A percentile compares a stretch with the other conserved stretches of the same genome.
phyloP scores from a whole-genome alignment of 768 basidiomycete species.

The Kwoniella dendrophila region DNA sequence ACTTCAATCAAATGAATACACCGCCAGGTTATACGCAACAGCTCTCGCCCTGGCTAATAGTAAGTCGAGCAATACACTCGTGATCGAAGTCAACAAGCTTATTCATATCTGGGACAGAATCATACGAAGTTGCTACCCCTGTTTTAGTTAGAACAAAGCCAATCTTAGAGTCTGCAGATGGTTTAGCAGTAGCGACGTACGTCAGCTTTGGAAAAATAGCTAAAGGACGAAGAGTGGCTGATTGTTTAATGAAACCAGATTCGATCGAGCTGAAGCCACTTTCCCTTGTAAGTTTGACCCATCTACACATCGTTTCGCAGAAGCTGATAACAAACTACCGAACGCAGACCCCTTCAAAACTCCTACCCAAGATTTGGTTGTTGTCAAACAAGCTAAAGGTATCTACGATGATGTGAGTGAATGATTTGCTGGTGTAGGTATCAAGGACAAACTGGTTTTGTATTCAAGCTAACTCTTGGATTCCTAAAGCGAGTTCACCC shows the following conservation, averaged over 20 bases:
- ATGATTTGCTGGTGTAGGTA: background rate
- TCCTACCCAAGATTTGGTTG: slow-evolving; percentile 67
- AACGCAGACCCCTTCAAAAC: slow-evolving; percentile 56
- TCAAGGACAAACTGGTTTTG: background rate
- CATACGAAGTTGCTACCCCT: slow-evolving; percentile 51
- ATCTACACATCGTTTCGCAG: background rate
- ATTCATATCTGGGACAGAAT: slow-evolving; percentile 34
- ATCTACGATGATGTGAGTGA: slow-evolving; percentile 52
- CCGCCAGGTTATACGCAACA: slow-evolving; percentile 44
- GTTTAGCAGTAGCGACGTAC: slow-evolving; percentile 52
- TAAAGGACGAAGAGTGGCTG: background rate
- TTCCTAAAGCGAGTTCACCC: slow-evolving; percentile 47
- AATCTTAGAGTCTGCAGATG: slow-evolving; percentile 49
- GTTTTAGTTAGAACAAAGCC: slow-evolving; percentile 49
- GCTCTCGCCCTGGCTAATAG: slow-evolving; percentile 46
- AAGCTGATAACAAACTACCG: background rate
- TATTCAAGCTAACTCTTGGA: too few relatives aligned
- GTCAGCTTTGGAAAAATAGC: slow-evolving; percentile 10
- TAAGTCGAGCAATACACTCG: slow-evolving; percentile 35
- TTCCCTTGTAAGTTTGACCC: slow-evolving; percentile 44
- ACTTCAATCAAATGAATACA: slow-evolving; percentile 44
- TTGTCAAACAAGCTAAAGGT: slow-evolving; percentile 56
- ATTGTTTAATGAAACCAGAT: slow-evolving; percentile 20
- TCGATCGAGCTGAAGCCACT: slow-evolving; percentile 49
- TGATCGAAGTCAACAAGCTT: too few relatives aligned